Base-by-base conservation (phyloP, 805 yeast species). In the Isabelozyma gotoi region DNA sequence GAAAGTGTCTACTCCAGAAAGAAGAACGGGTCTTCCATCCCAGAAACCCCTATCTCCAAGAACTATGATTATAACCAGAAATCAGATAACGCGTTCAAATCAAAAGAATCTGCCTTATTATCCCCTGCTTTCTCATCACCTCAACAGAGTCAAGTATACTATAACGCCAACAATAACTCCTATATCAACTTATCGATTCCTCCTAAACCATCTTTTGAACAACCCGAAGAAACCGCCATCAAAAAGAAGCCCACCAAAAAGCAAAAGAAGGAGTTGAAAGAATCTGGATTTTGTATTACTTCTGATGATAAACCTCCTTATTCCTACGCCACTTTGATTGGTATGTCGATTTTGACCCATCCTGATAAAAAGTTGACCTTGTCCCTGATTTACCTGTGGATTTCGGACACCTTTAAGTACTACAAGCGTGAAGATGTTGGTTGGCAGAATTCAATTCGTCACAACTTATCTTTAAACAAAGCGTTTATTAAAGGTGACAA, bases 381-480 rank as follows among this genome's bases (percentile, higher is more conserved):
- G 35, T 67, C 74, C 6, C 96, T 89, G 57, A 94, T 92, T 34
- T 92, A 92, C 68, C 76, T 73, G 53, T 92, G 99, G 99, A 94
- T 92, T 36, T 81, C 94, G 7, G 82, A 81, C 36, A 85, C 95
- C 31, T 92, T 91, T 63, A 78, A 75, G 48, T 92, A 84, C 61
- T 94, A 94, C 65, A 81, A 83, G 50, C 81, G 80, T 49, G 85
- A 87, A 46, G 96, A 89, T 53, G 85, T 88, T 8, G 97, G 97
- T 19, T 92, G 99, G 99, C 97, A 92, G 66, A 92, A 92, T 67
- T 91, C 97, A 27, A 94, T 92, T 49, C 82, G 99, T 48, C 99
- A 92, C 66, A 92, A 94, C 53, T 71, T 92, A 21, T 89, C 97
- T 10, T 75, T 92, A 54, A 94, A 92, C 65, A 94, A 94, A 60